Evolutionary conservation across 345 rosid species (phyloP), one percentile per base, ranked within the genome.

Genomic region (Eucalyptus fibrosa): DNA sequence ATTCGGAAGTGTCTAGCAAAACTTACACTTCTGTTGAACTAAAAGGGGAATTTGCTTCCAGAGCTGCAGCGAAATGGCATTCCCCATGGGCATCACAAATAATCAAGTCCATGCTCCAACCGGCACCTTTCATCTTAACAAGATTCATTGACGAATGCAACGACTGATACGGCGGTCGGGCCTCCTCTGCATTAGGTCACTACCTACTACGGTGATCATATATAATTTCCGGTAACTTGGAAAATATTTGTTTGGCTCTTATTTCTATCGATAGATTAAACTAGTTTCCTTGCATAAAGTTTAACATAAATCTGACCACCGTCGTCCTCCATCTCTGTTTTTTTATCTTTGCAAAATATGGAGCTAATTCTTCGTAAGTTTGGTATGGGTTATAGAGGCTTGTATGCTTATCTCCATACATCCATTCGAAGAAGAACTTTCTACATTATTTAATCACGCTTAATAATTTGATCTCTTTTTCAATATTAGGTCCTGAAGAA

Each of bases 11-110:
- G 32, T 60, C n/a, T 60, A 60, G 2, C 32, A 60, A 60, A 60
- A 26, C 32, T 60, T 12, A 60, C 69, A 60, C 32, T 28, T 60
- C 32, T 60, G 2, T 28, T 28, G 69, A 60, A 53, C 55, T 88
- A 80, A 44, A 44, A 47, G 13, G 16, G 47, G 15, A 18, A 44
- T 47, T 24, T 56, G 28, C 26, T 47, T 80, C 2, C 60, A 92
- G 95, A 89, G 0, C 30, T 95, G 96, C 47, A 94, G 95, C 65
- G 96, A 95, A 89, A 91, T 95, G 94, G 95, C 91, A 89, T 90
- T 92, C 4, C 95, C 95, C 1, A 88, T 92, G 9, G 95, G 91
- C 17, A 40, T 30, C 5, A 92, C 89, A 18, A 91, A 93, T 15
- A 87, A 72, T 0, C 88, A 5, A 56, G 62, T 56, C 94, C 30